Evolutionary conservation across 306 rosid species (phyloP).

Genomic region (Casuarina glauca): DNA sequence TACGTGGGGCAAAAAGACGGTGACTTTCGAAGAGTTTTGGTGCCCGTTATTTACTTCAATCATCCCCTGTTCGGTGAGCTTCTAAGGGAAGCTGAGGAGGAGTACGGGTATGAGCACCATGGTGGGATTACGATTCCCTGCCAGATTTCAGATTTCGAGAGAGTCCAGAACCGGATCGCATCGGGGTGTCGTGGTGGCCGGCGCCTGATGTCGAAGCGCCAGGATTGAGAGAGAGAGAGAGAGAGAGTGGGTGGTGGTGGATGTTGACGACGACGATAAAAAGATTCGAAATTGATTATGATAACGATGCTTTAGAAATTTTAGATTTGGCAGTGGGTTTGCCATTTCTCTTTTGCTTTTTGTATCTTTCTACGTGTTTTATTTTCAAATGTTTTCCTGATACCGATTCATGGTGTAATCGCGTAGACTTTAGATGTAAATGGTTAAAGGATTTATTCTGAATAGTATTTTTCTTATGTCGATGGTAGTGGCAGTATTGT

Average conservation of each 20-base stretch:
- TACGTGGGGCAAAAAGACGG: slow-evolving; percentile 83
- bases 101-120: slow-evolving; percentile 71
- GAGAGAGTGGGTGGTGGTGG: neutral
- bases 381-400: neutral
- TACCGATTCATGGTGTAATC: slow-evolving; percentile 14
- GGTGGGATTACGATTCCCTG: slow-evolving; percentile 94
- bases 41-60: slow-evolving; percentile 86
- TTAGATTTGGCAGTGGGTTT: neutral
- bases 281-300: slow-evolving; percentile 16
- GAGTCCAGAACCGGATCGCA: slow-evolving; percentile 66
- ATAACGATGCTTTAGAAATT: slow-evolving; percentile 18
- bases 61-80: slow-evolving; percentile 81
- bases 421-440: slow-evolving; percentile 18
- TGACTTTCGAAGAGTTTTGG: slow-evolving; percentile 69
- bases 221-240: slow-evolving; percentile 11
- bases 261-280: slow-evolving; percentile 31
- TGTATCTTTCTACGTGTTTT: neutral
- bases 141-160: slow-evolving; percentile 67
- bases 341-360: neutral
- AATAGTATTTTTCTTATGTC: neutral
- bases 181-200: slow-evolving; percentile 40
- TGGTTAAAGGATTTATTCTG: slow-evolving; percentile 2
- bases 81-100: slow-evolving; percentile 66
- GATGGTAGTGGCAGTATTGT: neutral
- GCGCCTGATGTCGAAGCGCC: slow-evolving; percentile 42